These are phyloP conservation scores for Xylaria sp. DNA, from an alignment of 2,329 filamentous ascomycete species.

Conservation along the genomic window DNA sequence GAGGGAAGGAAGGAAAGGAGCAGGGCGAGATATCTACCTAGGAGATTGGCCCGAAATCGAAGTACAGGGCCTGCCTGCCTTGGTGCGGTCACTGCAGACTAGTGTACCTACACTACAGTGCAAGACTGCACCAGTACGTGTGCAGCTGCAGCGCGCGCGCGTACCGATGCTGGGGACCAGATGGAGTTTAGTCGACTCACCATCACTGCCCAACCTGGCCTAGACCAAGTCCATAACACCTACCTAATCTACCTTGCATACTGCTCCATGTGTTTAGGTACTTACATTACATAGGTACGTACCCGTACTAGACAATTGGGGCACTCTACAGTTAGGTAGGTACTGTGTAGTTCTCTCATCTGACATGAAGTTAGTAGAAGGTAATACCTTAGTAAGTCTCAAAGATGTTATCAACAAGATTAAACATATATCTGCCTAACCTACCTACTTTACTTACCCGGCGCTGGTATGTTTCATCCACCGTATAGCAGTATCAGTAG, in stretches of 20 bases:
- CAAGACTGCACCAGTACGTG: not conserved
- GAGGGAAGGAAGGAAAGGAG: conserved; percentile 19
- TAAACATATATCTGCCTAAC: no score
- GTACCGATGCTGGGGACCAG: not conserved
- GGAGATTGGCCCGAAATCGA: conserved; percentile 15
- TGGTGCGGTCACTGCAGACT: not conserved
- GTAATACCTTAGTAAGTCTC: no score
- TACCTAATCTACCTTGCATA: no score
- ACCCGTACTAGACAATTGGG: not conserved
- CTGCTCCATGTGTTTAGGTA: no score
- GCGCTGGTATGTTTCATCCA: not conserved
- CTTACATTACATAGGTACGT: not conserved
- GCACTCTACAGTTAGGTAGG: no score
- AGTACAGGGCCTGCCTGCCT: conserved; percentile 10
- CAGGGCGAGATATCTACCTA: conserved; percentile 7
- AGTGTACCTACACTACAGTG: not conserved
- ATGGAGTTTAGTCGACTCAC: not conserved
- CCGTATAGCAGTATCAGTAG: not conserved
- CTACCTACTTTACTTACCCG: not conserved
- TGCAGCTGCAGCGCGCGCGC: no score
- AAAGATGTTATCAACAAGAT: no score
- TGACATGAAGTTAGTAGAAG: no score
- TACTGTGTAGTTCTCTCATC: no score
- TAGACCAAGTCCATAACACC: no score
- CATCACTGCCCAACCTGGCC: not conserved